Evolutionary conservation across 306 rosid species (phyloP), one percentile per base, ranked within the genome.

Genomic region (Vachellia collinsii): DNA sequence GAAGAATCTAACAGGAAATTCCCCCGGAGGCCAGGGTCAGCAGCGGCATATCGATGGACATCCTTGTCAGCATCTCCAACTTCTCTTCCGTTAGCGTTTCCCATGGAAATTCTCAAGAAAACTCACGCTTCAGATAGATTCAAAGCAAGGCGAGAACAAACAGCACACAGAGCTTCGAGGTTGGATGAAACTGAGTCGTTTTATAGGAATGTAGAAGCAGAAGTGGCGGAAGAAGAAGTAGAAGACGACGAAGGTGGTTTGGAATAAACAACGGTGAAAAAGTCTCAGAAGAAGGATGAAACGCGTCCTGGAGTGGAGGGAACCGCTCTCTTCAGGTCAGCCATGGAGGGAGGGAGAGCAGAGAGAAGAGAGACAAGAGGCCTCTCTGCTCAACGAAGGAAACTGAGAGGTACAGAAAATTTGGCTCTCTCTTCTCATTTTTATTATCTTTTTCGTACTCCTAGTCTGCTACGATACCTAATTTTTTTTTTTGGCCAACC

Each of bases 1-100:
- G 2, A 58, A 23, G 75, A 70, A 66, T 70, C 56, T 6, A 36
- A 1, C 6, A 50, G 9, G 39, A 12, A 70, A 44, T 22, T 70
- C 12, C 22, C 56, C 13, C 75, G 75, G 58, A 43, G 38, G 39
- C 56, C 75, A 2, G 75, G 56, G 3, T 46, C 75, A 16, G 42
- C 75, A 8, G 23, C 61, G 8, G 75, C 3, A 43, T 37, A 29
- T 3, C 23, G 61, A 17, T 47, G 75, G 29, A 8, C 75, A 29
- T 71, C 61, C 48, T 16, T 66, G 8, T 46, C 36, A 41, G 7
- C 9, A 38, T 29, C 42, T 46, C 61, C 75, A 29, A 46, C 43
- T 47, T 70, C 75, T 46, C 75, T 70, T 11, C 75, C 75, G 42
- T 47, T 71, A 13, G 43, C 61, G 75, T 71, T 71, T 47, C 75